Base-by-base conservation (phyloP, 106 monocot species). In the Phalaenopsis aphrodite region DNA sequence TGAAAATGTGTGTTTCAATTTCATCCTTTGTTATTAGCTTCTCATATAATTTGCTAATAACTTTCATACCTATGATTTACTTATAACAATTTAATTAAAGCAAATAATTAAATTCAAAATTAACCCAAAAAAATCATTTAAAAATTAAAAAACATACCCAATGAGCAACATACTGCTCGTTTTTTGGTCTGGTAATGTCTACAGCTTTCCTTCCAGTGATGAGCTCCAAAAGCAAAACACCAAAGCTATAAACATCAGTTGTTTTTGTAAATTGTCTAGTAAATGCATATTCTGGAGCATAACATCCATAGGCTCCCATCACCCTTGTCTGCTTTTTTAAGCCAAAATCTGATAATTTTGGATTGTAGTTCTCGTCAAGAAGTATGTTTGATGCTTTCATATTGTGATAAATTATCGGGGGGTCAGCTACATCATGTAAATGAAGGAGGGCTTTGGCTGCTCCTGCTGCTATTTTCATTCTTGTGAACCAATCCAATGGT, bases 231-330 rank as follows among this genome's bases (percentile, higher is more conserved):
- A 76, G 76, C 76, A 90, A 87, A 73, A 90, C 87, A 8, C 90
- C 90, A 75, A 85, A 90, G 73, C 90, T 90, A 36, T 90, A 90
- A 2, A 90, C 85, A 78, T 90, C 90, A 17, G 90, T 87, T 41
- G 83, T 87, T 19, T 85, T 81, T 37, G 90, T 87, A 16, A 87
- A 66, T 61, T 87, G 78, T 49, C 90, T 87, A 46, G 77, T 68
- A 30, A 82, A 77, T 1, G 82, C 82, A 68, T 82, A 82, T 67
- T 82, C 82, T 43, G 82, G 90, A 58, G 90, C 90, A 79, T 85
- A 90, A 78, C 87, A 90, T 39, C 90, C 90, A 79, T 90, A 85
- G 39, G 87, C 87, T 77, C 90, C 90, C 90, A 90, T 90, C 75
- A 90, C 87, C 12, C 87, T 80, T 10, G 85, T 85, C 2, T 48